Conservation (phyloP, 2,329 filamentous ascomycete genomes). For the Monascus ruber region DNA sequence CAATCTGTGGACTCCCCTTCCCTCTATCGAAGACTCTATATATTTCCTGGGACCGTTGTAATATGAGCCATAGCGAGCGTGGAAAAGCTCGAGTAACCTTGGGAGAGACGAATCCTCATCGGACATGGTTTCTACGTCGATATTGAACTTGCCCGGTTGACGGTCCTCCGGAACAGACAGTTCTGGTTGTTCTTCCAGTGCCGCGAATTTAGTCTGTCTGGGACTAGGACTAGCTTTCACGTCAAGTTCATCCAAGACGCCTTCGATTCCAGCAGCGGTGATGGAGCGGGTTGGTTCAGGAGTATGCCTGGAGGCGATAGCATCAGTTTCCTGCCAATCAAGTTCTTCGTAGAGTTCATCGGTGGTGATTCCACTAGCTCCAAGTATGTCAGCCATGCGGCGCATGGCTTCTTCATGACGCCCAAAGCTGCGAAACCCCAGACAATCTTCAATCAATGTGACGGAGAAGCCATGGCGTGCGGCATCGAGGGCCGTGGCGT, state of each 20-base stretch:
- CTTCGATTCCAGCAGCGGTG: slow-evolving; percentile 22
- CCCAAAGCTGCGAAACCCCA: slow-evolving; percentile 61
- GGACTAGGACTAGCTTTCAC: slow-evolving; percentile 9
- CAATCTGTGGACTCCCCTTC: slow-evolving; percentile 3
- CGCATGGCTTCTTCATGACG: slow-evolving; percentile 61
- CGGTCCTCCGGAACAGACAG: slow-evolving; percentile 1
- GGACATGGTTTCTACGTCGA: no score
- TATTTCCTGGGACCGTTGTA: no score
- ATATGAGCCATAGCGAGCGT: no score
- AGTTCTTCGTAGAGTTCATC: slow-evolving; percentile 46
- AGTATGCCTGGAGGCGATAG: slow-evolving; percentile 17
- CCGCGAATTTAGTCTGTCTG: neutral
- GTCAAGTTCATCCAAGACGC: slow-evolving; percentile 23
- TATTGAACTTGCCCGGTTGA: neutral
- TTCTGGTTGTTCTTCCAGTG: slow-evolving; percentile 1
- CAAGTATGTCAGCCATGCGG: slow-evolving; percentile 62
- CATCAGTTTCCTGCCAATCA: slow-evolving; percentile 31
- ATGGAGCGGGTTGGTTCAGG: slow-evolving; percentile 7
- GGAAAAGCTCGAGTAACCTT: neutral
- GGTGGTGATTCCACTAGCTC: slow-evolving; percentile 53
- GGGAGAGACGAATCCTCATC: neutral
- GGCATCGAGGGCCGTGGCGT: slow-evolving; percentile 84
- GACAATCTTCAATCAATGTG: slow-evolving; percentile 76
- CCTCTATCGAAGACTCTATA: no score
- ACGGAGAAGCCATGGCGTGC: slow-evolving; percentile 80